Conservation (phyloP, 345 rosid species). For the Cardamine resedifolia region DNA sequence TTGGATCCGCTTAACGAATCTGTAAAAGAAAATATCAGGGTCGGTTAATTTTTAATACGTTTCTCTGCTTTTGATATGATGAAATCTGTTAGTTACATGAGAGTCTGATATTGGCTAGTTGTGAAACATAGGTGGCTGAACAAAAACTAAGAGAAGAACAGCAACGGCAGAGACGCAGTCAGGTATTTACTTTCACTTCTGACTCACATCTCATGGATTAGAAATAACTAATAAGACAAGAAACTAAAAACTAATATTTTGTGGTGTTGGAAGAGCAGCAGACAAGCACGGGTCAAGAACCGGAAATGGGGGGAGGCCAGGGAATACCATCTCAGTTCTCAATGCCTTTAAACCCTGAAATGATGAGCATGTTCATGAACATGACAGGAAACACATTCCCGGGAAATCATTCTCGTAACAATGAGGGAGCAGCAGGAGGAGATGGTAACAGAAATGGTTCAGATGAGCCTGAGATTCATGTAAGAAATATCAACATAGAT, state of each 20-base stretch:
- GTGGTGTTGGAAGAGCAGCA: constrained; percentile 31
- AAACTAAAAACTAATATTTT: constrained; percentile 5
- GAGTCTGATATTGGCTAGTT: constrained; percentile 19
- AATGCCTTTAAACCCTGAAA: constrained; percentile 23
- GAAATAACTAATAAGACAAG: background rate
- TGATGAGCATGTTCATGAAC: constrained; percentile 43
- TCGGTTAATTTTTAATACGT: constrained; percentile 25
- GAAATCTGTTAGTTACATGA: background rate
- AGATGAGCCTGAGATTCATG: constrained; percentile 32
- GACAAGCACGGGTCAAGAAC: constrained; percentile 26
- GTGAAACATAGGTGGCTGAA: constrained; percentile 59
- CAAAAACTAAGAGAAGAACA: constrained; percentile 64
- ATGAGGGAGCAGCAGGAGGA: constrained; percentile 15
- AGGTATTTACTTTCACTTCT: constrained; percentile 41
- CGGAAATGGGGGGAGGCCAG: constrained; percentile 20
- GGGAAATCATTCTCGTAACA: constrained; percentile 1
- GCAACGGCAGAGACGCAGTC: constrained; percentile 47
- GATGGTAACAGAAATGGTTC: constrained; percentile 21
- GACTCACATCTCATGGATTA: constrained; percentile 4
- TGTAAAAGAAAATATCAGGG: constrained; percentile 79
- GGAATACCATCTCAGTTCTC: constrained; percentile 34
- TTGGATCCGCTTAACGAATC: constrained; percentile 74
- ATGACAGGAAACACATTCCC: constrained; percentile 34
- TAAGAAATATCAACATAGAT: constrained; percentile 31
- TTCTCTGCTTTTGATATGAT: constrained; percentile 1